These are phyloP conservation scores for Cucumis sativus DNA, from an alignment of 306 rosid genomes.

Conservation along the genomic window DNA sequence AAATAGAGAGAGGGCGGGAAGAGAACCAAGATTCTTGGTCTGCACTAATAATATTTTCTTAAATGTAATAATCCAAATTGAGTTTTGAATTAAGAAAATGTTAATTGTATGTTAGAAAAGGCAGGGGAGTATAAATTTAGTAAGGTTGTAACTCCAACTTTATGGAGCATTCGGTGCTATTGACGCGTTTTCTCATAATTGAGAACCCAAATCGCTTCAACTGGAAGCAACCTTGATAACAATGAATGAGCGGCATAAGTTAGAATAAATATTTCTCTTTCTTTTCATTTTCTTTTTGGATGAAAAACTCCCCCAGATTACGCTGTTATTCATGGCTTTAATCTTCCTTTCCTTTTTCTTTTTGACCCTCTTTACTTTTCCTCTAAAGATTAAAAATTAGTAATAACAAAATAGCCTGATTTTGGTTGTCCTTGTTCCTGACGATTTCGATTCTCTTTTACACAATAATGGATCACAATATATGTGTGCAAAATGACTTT, in stretches of 20 bases:
- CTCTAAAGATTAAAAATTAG: too few species aligned
- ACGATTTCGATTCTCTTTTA: neutral
- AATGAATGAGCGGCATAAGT: neutral
- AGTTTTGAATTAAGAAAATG: neutral
- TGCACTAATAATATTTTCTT: neutral
- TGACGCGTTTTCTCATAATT: constrained; percentile 8
- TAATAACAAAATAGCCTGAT: too few species aligned
- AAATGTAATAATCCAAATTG: neutral
- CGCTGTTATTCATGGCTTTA: neutral
- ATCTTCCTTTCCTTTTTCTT: neutral
- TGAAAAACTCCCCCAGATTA: neutral
- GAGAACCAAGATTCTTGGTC: neutral
- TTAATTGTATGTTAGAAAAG: neutral
- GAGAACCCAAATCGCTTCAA: neutral
- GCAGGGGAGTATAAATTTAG: neutral
- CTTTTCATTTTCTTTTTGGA: neutral
- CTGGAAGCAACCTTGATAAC: neutral
- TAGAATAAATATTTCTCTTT: neutral
- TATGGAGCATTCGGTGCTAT: neutral
- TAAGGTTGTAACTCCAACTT: neutral
- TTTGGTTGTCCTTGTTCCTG: neutral
- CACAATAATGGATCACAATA: neutral
- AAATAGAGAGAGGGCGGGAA: constrained; percentile 34
- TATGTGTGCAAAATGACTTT: neutral
- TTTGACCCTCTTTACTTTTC: neutral